Base-by-base conservation (phyloP, 352 stramenopile species). In the Globisporangium recalcitrans region DNA sequence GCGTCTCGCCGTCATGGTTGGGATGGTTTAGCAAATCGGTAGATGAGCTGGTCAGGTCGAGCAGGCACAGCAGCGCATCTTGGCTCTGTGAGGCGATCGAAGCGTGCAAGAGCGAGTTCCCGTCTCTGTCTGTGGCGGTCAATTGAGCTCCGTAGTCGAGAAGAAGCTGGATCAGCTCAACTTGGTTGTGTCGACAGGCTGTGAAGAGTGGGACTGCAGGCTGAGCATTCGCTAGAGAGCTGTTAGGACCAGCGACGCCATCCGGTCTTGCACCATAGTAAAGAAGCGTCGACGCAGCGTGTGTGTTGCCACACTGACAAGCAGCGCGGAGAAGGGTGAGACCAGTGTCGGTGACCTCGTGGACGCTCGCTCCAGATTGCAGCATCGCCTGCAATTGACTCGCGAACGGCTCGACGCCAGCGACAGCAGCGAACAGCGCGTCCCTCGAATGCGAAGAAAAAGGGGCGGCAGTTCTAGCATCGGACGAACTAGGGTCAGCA, bases 1-100 rank as follows among this genome's bases (percentile, higher is more conserved):
- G 77, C 1, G 90, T 97, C 48, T 98, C 86, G 19, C 90, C 86
- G 60, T 90, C 77, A 5, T 82, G 80, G 66, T 98, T 98, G 40
- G 91, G 72, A 49, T 89, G 71, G 51, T 97, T 95, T n/a, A 94
- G 62, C 38, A 97, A 82, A 0, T 21, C 78, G 74, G 31, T 75
- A 62, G 40, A 53, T 32, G 16, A 29, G 8, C 24, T 27, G 9
- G 31, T 13, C 47, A 54, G 46, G 24, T 76, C 69, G 13, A 97
- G 58, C n/a, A 97, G 67, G 34, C 87, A 69, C 62, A 84, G 76
- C 6, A 91, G 73, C 40, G 97, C 73, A 49, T 83, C 79, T 34
- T 91, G 69, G 48, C 92, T 95, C 24, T 88, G 86, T 27, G 85
- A 94, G 24, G 89, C 69, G 24, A 91, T 82, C 46, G 78, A 75